A percentile compares a stretch with the other conserved stretches of the same genome.
Conservation (phyloP, 2,329 filamentous ascomycete species). For the Apiospora hydei region DNA sequence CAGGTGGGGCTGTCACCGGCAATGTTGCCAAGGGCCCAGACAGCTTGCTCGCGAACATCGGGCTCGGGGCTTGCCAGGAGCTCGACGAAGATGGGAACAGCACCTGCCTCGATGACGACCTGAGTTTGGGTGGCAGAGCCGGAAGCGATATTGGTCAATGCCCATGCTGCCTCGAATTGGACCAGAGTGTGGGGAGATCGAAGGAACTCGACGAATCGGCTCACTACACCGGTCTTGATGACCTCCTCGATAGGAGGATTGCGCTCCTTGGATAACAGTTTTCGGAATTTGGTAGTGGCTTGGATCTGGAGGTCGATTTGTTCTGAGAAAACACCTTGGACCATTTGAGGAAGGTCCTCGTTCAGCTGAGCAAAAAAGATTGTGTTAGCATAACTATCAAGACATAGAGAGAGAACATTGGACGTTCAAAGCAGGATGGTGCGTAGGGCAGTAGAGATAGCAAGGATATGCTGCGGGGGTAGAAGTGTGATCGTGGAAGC, state of each 20-base stretch:
- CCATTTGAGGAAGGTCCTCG: constrained; percentile 98
- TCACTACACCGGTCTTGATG: constrained; percentile 98
- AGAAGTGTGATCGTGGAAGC: background rate
- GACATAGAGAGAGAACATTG: background rate
- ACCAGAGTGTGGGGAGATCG: constrained; percentile 97
- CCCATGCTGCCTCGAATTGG: constrained; percentile 99
- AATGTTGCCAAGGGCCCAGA: constrained; percentile 99
- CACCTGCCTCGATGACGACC: constrained; percentile 97
- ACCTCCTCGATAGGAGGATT: constrained; percentile 99
- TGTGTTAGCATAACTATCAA: constrained; percentile 10
- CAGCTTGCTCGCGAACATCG: constrained; percentile 96
- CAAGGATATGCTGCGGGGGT: constrained; percentile 10
- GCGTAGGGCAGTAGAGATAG: constrained; percentile 21
- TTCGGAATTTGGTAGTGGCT: constrained; percentile 97
- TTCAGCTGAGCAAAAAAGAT: constrained; percentile 70
- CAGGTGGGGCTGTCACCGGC: constrained; percentile 97
- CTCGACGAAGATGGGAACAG: constrained; percentile 98
- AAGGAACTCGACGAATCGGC: constrained; percentile 97
- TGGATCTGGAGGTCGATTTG: constrained; percentile 98
- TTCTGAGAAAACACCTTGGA: constrained; percentile 96
- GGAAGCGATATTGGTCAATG: constrained; percentile 98
- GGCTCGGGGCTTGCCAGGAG: constrained; percentile 94
- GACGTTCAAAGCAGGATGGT: background rate
- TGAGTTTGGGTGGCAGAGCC: constrained; percentile 97
- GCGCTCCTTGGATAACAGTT: constrained; percentile 96